Percentiles rank a stretch among this genome's conserved stretches.
phyloP scores from a whole-genome alignment of 2,329 filamentous ascomycete genomes.

The Scolecobasidium constrictum region DNA sequence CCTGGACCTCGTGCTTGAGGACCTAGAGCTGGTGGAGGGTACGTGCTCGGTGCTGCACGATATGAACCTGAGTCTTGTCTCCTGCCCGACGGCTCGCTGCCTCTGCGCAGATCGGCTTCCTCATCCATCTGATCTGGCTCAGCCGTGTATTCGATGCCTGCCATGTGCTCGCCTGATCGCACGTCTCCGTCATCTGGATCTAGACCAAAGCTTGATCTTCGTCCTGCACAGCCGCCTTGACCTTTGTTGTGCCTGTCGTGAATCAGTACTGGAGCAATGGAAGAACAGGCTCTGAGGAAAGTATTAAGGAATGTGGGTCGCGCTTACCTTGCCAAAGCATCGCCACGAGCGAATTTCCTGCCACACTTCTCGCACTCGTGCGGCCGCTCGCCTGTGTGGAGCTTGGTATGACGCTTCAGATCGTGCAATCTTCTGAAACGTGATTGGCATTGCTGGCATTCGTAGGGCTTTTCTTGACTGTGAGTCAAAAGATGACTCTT shows the following conservation, averaged over 20 bases:
- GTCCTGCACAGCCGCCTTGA: conserved; percentile 85
- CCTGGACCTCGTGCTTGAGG: conserved; percentile 10
- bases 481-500: conserved; percentile 96
- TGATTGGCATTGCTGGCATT: conserved; percentile 86
- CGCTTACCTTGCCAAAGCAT: conserved; percentile 63
- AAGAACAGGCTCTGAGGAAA: background rate
- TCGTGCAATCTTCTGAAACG: conserved; percentile 90
- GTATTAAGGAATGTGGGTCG: too few species aligned
- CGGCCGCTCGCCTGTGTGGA: conserved; percentile 91
- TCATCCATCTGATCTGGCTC: conserved; percentile 29
- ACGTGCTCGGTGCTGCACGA: conserved; percentile 58
- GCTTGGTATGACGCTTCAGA: conserved; percentile 88
- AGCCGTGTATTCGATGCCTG: conserved; percentile 47
- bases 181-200: conserved; percentile 54
- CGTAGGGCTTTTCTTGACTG: conserved; percentile 95
- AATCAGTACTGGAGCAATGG: background rate
- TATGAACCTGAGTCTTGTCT: conserved; percentile 41
- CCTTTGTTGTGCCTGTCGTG: conserved; percentile 74
- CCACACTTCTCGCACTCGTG: conserved; percentile 94
- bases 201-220: conserved; percentile 73
- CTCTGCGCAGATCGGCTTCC: conserved; percentile 38
- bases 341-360: conserved; percentile 86
- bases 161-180: conserved; percentile 47
- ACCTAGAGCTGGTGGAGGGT: conserved; percentile 49
- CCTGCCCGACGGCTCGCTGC: conserved; percentile 60